Conservation (phyloP, 345 rosid species). For the Hevea brasiliensis region DNA sequence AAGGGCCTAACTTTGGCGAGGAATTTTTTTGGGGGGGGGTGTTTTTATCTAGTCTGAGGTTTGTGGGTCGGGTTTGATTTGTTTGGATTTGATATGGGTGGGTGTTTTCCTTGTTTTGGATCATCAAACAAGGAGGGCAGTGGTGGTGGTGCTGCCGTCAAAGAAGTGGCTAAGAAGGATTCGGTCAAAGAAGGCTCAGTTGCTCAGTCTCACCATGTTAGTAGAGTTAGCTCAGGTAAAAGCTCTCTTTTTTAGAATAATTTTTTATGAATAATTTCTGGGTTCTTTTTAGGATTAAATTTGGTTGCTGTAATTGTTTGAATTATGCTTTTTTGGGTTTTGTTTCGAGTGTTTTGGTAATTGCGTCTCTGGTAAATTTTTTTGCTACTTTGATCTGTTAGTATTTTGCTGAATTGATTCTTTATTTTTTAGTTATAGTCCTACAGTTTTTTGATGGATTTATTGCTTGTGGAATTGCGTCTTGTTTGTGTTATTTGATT, state of each 20-base stretch:
- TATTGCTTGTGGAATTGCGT: constrained; percentile 15
- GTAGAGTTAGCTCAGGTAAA: constrained; percentile 68
- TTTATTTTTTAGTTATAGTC: constrained; percentile 8
- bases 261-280: constrained; percentile 11
- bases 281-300: constrained; percentile 8
- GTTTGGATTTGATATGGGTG: constrained; percentile 75
- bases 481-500: constrained; percentile 8
- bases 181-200: constrained; percentile 70
- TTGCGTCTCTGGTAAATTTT: constrained; percentile 19
- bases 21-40: neutral
- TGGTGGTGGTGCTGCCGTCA: constrained; percentile 36
- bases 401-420: constrained; percentile 13
- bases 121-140: constrained; percentile 71
- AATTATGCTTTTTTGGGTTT: constrained; percentile 35
- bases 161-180: constrained; percentile 74
- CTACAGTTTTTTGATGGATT: constrained; percentile 18
- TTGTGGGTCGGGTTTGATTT: constrained; percentile 41
- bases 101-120: constrained; percentile 97
- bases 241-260: neutral
- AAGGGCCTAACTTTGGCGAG: constrained; percentile 16
- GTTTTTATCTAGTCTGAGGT: constrained; percentile 25
- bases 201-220: constrained; percentile 65
- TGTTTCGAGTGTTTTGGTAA: constrained; percentile 27
- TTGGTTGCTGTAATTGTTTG: constrained; percentile 31
- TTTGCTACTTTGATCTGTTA: constrained; percentile 43